Evolutionary conservation across 192 early-diverging fungal species (phyloP).

Genomic region (Entomortierella chlamydospora): DNA sequence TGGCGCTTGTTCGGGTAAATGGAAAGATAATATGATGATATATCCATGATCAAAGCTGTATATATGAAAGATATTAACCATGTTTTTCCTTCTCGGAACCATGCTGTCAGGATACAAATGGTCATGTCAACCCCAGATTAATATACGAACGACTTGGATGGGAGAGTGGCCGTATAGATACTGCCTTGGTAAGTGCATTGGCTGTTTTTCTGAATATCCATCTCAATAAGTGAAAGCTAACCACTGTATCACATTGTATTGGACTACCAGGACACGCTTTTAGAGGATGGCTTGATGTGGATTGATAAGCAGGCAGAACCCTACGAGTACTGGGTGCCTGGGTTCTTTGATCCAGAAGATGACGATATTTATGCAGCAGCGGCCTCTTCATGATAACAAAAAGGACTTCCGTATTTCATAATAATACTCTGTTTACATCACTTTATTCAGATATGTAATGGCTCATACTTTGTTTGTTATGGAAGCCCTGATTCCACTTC

Average conservation of each 20-base stretch:
- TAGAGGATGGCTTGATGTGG: constrained; percentile 84
- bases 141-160: constrained; percentile 63
- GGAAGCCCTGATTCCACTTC: constrained; percentile 89
- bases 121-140: constrained; percentile 50
- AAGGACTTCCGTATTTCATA: background rate
- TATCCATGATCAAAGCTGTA: no score
- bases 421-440: no score
- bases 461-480: constrained; percentile 56
- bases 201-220: background rate
- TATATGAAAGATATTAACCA: background rate
- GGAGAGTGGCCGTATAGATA: constrained; percentile 64
- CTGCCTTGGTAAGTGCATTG: constrained; percentile 60
- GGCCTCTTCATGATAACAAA: background rate
- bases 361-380: constrained; percentile 40
- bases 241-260: background rate
- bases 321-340: constrained; percentile 67
- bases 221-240: background rate
- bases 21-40: no score
- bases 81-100: background rate
- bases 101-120: constrained; percentile 29
- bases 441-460: constrained; percentile 54
- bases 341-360: constrained; percentile 65
- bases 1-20: constrained; percentile 78
- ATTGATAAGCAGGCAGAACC: constrained; percentile 71
- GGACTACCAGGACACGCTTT: constrained; percentile 66